Conservation (phyloP, 106 monocot species). For the Phalaenopsis equestris region DNA sequence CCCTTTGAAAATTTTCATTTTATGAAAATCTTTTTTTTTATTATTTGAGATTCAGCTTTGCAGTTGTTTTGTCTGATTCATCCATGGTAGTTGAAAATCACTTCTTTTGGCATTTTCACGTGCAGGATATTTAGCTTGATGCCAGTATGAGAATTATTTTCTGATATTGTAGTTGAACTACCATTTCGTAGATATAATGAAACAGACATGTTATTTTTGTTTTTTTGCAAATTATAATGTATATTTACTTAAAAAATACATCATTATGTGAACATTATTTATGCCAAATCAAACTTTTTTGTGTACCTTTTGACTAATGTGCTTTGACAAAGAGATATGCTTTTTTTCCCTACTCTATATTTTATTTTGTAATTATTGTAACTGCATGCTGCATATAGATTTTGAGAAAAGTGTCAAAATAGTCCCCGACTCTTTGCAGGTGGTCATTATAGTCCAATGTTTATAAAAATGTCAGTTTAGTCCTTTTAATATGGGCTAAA, state of each 20-base stretch:
- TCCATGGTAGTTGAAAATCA: neutral
- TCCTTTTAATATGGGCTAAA: too few species aligned
- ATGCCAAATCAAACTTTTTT: too few species aligned
- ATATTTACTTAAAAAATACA: neutral
- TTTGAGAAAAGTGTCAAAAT: too few species aligned
- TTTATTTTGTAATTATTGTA: neutral
- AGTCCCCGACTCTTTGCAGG: too few species aligned
- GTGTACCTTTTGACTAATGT: neutral
- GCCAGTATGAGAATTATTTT: neutral
- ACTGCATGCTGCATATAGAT: neutral
- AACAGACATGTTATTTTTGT: neutral
- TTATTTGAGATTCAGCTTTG: neutral
- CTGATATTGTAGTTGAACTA: neutral
- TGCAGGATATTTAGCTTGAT: neutral
- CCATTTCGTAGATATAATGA: neutral
- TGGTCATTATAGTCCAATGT: too few species aligned
- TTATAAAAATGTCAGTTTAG: too few species aligned
- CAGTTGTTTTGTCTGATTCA: neutral
- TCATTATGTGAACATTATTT: neutral
- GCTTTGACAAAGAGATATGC: neutral
- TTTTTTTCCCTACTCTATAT: neutral
- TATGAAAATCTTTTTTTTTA: too few species aligned
- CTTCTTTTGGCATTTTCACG: neutral
- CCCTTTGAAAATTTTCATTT: neutral
- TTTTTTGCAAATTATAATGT: too few species aligned